phyloP scores from a whole-genome alignment of 176 grass and related monocot species.

The Paspalum notatum region DNA sequence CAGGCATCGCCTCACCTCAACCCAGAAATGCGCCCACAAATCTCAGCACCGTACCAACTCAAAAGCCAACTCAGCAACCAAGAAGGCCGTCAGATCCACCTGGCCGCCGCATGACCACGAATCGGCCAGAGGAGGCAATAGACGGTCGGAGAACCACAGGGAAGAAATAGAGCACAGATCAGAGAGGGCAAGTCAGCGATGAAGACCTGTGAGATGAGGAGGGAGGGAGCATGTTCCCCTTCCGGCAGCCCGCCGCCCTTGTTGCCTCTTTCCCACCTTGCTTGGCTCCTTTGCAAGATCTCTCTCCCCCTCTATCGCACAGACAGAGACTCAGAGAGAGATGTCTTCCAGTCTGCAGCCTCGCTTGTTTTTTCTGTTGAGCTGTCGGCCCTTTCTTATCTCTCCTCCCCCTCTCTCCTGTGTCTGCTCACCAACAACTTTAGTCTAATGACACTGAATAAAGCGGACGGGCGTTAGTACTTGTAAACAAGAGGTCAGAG shows the following conservation, averaged over 20 bases:
- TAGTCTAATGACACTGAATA: constrained; percentile 26
- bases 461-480: background rate
- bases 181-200: constrained; percentile 24
- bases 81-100: constrained; percentile 40
- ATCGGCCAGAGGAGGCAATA: constrained; percentile 1
- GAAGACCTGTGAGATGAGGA: constrained; percentile 52
- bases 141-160: constrained; percentile 3
- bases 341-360: background rate
- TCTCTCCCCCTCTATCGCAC: constrained; percentile 7
- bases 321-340: background rate
- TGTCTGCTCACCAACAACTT: constrained; percentile 36
- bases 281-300: constrained; percentile 41
- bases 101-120: too few relatives aligned
- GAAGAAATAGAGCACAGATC: constrained; percentile 17
- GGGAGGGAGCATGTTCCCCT: constrained; percentile 71
- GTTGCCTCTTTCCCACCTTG: constrained; percentile 46
- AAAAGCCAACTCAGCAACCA: background rate
- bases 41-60: constrained; percentile 20
- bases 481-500: constrained; percentile 8
- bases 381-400: constrained; percentile 29
- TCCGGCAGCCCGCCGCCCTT: constrained; percentile 47
- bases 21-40: constrained; percentile 49
- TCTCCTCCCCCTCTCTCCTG: background rate
- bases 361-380: constrained; percentile 41
- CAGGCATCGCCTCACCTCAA: constrained; percentile 15